Conservation (phyloP, 1,284 basidiomycete genomes). For the Vanrija sp. region DNA sequence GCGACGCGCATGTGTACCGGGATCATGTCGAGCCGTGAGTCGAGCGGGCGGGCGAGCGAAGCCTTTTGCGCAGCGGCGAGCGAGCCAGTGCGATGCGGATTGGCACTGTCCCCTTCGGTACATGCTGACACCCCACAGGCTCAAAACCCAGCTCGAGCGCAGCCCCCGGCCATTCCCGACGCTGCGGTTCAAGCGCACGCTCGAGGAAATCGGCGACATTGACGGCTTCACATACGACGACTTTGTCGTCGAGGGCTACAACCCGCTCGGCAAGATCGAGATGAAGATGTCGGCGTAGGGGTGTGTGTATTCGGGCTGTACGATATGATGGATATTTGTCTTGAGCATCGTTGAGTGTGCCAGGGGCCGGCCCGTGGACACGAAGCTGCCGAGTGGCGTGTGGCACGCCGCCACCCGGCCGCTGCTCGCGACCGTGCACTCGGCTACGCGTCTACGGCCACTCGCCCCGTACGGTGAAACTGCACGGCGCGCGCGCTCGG, state of each 20-base stretch:
- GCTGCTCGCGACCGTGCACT: no score
- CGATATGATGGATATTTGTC: no score
- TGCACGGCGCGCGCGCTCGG: no score
- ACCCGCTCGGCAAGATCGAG: slow-evolving; percentile 76
- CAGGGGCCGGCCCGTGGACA: no score
- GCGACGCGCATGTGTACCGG: slow-evolving; percentile 93
- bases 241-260: slow-evolving; percentile 80
- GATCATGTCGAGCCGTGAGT: slow-evolving; percentile 76
- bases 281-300: slow-evolving; percentile 92
- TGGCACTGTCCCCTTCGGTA: background rate
- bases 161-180: slow-evolving; percentile 80
- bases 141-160: slow-evolving; percentile 74
- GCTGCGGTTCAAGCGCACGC: slow-evolving; percentile 64
- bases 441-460: no score
- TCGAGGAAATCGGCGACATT: slow-evolving; percentile 58
- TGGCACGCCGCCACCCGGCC: no score
- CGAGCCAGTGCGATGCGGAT: background rate
- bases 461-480: no score
- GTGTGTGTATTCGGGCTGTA: background rate
- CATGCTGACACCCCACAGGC: slow-evolving; percentile 19
- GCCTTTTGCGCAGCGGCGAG: background rate
- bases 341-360: no score
- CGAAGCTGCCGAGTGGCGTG: no score
- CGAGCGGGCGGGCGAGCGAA: background rate
- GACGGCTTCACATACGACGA: slow-evolving; percentile 80